Evolutionary conservation across 1,284 basidiomycete species (phyloP).

Genomic region (Irpex rosettiformis): DNA sequence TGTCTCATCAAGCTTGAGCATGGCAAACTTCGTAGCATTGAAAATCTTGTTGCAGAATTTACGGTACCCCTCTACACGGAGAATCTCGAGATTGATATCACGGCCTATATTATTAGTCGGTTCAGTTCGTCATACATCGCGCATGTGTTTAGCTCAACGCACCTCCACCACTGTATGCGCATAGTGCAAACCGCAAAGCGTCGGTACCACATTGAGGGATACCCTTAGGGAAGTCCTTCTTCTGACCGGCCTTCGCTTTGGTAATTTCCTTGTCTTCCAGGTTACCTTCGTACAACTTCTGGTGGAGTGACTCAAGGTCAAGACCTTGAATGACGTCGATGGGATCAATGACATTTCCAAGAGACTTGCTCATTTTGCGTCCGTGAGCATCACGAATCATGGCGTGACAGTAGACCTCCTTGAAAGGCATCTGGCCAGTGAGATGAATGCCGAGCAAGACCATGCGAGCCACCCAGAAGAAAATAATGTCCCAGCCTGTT

Average conservation of each 20-base stretch:
- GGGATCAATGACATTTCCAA: slow-evolving; percentile 98
- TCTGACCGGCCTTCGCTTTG: slow-evolving; percentile 93
- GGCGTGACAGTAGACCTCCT: slow-evolving; percentile 97
- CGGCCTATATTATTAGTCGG: slow-evolving; percentile 49
- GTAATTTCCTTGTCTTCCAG: slow-evolving; percentile 91
- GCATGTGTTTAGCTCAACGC: slow-evolving; percentile 4
- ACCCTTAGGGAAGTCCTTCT: slow-evolving; percentile 99
- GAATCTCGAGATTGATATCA: slow-evolving; percentile 95
- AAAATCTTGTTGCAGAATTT: slow-evolving; percentile 99
- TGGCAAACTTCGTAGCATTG: slow-evolving; percentile 98
- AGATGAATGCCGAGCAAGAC: slow-evolving; percentile 90
- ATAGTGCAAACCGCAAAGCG: slow-evolving; percentile 92
- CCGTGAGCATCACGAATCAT: slow-evolving; percentile 99
- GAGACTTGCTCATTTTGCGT: slow-evolving; percentile 98
- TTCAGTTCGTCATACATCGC: neutral
- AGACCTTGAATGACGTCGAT: slow-evolving; percentile 94
- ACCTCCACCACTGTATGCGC: slow-evolving; percentile 92
- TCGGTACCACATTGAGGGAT: slow-evolving; percentile 99
- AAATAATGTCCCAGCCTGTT: slow-evolving; percentile 99
- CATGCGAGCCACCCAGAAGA: slow-evolving; percentile 99
- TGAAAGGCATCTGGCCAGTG: slow-evolving; percentile 91
- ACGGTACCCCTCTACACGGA: slow-evolving; percentile 97
- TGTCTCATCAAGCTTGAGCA: slow-evolving; percentile 85
- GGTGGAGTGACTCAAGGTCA: slow-evolving; percentile 80
- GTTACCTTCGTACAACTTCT: slow-evolving; percentile 89